A percentile compares a stretch with the other conserved stretches of the same genome.
Evolutionary conservation across 257 asterid species (phyloP).

Genomic region (Fraxinus quadrangulata): DNA sequence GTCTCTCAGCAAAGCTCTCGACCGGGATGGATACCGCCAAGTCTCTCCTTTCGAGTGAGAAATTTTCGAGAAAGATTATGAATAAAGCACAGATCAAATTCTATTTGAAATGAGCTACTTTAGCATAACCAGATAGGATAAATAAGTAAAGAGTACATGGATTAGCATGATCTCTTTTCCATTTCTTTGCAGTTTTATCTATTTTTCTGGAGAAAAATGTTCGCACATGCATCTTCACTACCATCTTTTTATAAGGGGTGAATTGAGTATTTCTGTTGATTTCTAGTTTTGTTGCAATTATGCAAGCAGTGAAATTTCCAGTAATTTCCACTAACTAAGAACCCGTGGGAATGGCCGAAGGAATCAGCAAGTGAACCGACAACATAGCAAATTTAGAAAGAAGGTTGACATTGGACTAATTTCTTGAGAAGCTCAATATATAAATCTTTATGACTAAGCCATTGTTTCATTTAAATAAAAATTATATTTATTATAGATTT

Average conservation of each 20-base stretch:
- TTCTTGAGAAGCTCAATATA: too few species aligned
- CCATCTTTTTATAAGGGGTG: conserved; percentile 12
- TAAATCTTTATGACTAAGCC: too few species aligned
- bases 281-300: neutral
- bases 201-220: conserved; percentile 22
- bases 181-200: neutral
- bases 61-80: neutral
- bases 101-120: neutral
- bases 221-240: neutral
- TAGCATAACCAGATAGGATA: too few species aligned
- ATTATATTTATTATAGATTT: too few species aligned
- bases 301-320: too few species aligned
- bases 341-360: too few species aligned
- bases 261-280: neutral
- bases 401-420: too few species aligned
- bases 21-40: conserved; percentile 23
- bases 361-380: too few species aligned
- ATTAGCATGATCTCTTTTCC: neutral
- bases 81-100: conserved; percentile 17
- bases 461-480: too few species aligned
- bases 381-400: too few species aligned
- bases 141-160: neutral
- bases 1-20: neutral
- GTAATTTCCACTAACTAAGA: too few species aligned
- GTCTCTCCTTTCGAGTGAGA: conserved; percentile 26